Base-by-base conservation (phyloP, 2,329 filamentous ascomycete genomes). In the Hirsutella minnesotensis region DNA sequence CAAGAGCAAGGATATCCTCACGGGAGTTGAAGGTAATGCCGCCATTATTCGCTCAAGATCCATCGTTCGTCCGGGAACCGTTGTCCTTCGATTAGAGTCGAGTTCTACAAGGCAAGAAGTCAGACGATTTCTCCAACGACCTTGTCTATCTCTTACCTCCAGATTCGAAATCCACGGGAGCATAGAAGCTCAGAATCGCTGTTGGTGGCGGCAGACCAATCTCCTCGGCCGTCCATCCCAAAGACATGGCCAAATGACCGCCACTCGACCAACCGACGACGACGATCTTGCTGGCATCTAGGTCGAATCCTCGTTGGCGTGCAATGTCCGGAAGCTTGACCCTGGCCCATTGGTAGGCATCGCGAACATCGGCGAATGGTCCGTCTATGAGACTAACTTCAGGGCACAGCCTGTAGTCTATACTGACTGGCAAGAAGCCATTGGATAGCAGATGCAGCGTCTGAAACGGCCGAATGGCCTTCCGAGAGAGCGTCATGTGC, bases 401-500 rank as follows among this genome's bases (percentile, higher is more conserved):
- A 0, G 71, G 72, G 44, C 70, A 74, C 1, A 75, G 60, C 0
- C 69, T 56, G 46, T 74, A 70, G 49, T 75, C 71, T 0, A 73
- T 41, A 46, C 65, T 69, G 10, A 75, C 52, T 0, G 71, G 68
- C 3, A 73, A 50, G 34, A 73, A 58, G 0, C 67, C 65, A 5
- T 51, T 40, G 1, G 54, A 44, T 0, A 72, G 54, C 0, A 73
- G 56, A 2, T 54, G 44, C 5, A 50, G 40, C 0, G 56, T 64
- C 42, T 73, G 70, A 4, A 44, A 39, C 2, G 58, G 55, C 2
- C 61, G 53, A 5, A 69, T 49, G 5, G 59, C 63, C 35, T 59
- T 59, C 8, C 65, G 55, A 0, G 60, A 62, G 9, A 67, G 54
- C 27, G 60, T 59, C 5, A 69, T 48, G 44, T 68, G 58, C 7